These are phyloP conservation scores for Vararia minispora DNA, from an alignment of 768 basidiomycete species.

Conservation along the genomic window DNA sequence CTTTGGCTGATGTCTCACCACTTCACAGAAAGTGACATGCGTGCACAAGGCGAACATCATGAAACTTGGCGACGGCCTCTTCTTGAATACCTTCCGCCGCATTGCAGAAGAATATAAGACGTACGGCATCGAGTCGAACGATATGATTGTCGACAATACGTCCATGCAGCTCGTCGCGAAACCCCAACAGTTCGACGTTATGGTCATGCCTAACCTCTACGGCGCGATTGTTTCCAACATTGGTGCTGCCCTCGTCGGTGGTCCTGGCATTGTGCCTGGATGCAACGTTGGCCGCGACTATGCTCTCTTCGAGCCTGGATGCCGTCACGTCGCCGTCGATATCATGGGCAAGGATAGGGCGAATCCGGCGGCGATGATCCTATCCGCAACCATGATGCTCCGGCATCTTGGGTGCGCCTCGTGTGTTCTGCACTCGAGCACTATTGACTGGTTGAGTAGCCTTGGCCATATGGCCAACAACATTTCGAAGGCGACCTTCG, in stretches of 20 bases:
- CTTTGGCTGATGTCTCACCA: constrained; percentile 1
- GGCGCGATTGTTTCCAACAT: constrained; percentile 98
- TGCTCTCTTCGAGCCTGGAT: constrained; percentile 97
- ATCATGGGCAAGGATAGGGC: constrained; percentile 95
- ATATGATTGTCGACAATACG: constrained; percentile 99
- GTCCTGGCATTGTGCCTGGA: constrained; percentile 95
- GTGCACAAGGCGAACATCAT: constrained; percentile 99
- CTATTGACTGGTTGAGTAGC: constrained; percentile 27
- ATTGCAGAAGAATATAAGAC: constrained; percentile 96
- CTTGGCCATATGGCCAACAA: constrained; percentile 89
- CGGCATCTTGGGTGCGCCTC: constrained; percentile 78
- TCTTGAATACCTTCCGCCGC: constrained; percentile 95
- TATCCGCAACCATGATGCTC: constrained; percentile 96
- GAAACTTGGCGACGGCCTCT: constrained; percentile 98
- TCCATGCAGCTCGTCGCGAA: constrained; percentile 99
- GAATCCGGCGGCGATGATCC: constrained; percentile 96
- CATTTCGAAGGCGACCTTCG: constrained; percentile 87
- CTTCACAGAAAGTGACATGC: constrained; percentile 90
- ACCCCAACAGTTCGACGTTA: constrained; percentile 95
- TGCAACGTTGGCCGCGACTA: constrained; percentile 98
- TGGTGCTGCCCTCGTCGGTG: constrained; percentile 95
- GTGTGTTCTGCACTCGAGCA: constrained; percentile 13
- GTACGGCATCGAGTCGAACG: constrained; percentile 83
- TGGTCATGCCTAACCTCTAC: constrained; percentile 98
- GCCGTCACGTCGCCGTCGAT: constrained; percentile 88